These are phyloP conservation scores for Ochromonas danica DNA, from an alignment of 108 stramenopile species.

Conservation along the genomic window DNA sequence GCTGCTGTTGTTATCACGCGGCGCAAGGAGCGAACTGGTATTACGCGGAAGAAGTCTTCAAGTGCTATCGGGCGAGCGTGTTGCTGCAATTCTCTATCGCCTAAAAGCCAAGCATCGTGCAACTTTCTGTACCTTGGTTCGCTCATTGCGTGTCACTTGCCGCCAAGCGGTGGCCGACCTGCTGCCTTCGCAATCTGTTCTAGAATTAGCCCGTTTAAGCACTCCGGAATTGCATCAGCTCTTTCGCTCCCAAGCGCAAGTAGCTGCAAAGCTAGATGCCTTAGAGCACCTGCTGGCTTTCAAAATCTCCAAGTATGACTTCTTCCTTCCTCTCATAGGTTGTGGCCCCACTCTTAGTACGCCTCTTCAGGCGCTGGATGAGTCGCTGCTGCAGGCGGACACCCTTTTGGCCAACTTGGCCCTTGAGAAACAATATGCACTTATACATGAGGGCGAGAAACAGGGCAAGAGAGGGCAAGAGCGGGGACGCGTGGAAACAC, in stretches of 20 bases:
- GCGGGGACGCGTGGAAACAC: no score
- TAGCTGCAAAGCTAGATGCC: background rate
- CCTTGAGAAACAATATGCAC: background rate
- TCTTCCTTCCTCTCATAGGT: background rate
- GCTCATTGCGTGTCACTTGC: no score
- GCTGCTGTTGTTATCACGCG: background rate
- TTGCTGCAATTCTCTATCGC: background rate
- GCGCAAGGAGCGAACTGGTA: background rate
- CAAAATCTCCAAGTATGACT: background rate
- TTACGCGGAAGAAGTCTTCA: background rate
- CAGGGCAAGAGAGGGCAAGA: background rate
- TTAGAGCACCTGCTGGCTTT: background rate
- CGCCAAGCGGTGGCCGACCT: no score
- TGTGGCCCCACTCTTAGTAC: background rate
- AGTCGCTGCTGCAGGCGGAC: background rate
- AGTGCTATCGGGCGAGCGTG: background rate
- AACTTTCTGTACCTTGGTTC: no score
- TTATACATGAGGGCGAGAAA: background rate
- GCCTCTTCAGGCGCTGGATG: background rate
- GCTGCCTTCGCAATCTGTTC: background rate
- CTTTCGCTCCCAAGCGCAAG: background rate
- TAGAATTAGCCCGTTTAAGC: background rate
- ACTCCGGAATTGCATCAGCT: background rate
- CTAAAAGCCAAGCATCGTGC: background rate
- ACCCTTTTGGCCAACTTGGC: background rate